A percentile compares a stretch with the other conserved stretches of the same genome.
These are phyloP conservation scores for Tuber melanosporum DNA, from an alignment of 495 filamentous ascomycete species.

Conservation along the genomic window DNA sequence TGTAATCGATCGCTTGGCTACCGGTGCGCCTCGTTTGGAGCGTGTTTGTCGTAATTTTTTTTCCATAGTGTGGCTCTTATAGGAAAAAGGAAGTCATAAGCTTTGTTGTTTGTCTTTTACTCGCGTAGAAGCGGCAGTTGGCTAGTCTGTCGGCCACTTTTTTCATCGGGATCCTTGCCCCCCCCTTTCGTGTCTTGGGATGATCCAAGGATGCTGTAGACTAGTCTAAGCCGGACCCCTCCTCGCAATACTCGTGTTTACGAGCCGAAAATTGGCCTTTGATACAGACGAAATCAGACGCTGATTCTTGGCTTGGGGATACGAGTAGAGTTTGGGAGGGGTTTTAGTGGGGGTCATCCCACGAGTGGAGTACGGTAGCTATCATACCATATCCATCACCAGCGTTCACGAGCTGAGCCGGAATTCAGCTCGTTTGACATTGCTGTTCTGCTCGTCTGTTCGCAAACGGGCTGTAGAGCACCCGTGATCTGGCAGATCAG, in stretches of 20 bases:
- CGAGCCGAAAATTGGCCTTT: background rate
- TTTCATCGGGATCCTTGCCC: background rate
- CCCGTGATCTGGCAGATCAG: background rate
- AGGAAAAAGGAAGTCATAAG: background rate
- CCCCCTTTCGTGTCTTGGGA: background rate
- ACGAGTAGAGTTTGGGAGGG: background rate
- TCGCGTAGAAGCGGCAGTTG: background rate
- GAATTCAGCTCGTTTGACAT: background rate
- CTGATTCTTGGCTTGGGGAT: no score
- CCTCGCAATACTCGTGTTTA: background rate
- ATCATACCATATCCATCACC: background rate
- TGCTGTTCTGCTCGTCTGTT: background rate
- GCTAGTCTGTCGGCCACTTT: background rate
- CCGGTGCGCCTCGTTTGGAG: background rate
- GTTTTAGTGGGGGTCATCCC: background rate
- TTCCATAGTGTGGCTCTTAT: background rate
- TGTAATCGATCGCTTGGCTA: background rate
- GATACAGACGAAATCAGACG: no score
- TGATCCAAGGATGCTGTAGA: background rate
- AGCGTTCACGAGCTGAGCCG: background rate
- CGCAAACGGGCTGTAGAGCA: background rate
- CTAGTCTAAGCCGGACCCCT: background rate
- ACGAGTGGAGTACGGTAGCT: background rate
- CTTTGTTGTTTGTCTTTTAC: background rate
- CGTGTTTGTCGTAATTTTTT: background rate